phyloP scores from a whole-genome alignment of 129 eudicot species.

The Helianthus annuus region HanXRQr2.0-SUNRISE NC_035438.2:30795365-30795864 shows the following conservation, averaged over 20 bases:
- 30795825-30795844: not conserved
- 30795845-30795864: slow-evolving; percentile 17
- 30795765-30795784: not conserved
- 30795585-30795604: not conserved
- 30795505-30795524: slow-evolving; percentile 29
- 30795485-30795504: slow-evolving; percentile 17
- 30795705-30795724: not conserved
- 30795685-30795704: not conserved
- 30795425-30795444: not conserved
- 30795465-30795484: slow-evolving; percentile 17
- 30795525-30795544: slow-evolving; percentile 6
- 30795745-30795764: not conserved
- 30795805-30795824: slow-evolving; percentile 6
- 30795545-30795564: slow-evolving; percentile 29
- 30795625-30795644: not conserved
- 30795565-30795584: slow-evolving; percentile 12
- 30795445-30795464: slow-evolving; percentile 24
- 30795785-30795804: slow-evolving; percentile 9
- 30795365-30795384: slow-evolving; percentile 37
- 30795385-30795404: not conserved
- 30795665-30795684: slow-evolving; percentile 14
- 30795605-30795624: slow-evolving; percentile 22
- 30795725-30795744: slow-evolving; percentile 21
- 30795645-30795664: no score
- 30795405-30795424: not conserved